Evolutionary conservation across 495 filamentous ascomycete genomes (phyloP).

Genomic region (Talaromyces proteolyticus): DNA sequence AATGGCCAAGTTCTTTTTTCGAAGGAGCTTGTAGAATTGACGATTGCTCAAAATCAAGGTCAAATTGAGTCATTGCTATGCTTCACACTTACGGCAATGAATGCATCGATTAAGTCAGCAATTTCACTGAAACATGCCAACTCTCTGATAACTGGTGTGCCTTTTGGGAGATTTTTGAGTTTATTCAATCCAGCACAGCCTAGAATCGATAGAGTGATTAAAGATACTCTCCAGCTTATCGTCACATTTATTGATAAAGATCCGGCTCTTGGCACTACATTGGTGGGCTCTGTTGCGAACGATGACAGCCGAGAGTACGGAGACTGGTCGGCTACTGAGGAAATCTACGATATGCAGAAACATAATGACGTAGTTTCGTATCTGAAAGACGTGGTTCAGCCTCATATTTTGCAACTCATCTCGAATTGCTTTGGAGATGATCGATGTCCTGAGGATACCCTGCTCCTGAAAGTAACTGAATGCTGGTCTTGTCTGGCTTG

Average conservation of each 20-base stretch:
- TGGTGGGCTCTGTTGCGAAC: constrained; percentile 17
- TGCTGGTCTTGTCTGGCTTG: constrained; percentile 55
- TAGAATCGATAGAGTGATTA: constrained; percentile 30
- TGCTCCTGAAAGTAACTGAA: constrained; percentile 50
- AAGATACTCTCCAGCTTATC: constrained; percentile 30
- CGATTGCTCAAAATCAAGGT: constrained; percentile 54
- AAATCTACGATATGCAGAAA: constrained; percentile 29
- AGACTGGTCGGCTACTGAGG: constrained; percentile 55
- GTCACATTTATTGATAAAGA: constrained; percentile 32
- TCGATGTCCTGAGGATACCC: constrained; percentile 45
- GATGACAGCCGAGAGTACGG: constrained; percentile 76
- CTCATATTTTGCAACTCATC: constrained; percentile 48
- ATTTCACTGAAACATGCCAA: constrained; percentile 27
- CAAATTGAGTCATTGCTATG: constrained; percentile 54
- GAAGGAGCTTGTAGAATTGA: constrained; percentile 44
- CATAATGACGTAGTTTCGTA: constrained; percentile 22
- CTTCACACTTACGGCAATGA: constrained; percentile 47
- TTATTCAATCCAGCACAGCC: constrained; percentile 30
- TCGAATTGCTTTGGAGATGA: constrained; percentile 69
- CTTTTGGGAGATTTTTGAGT: constrained; percentile 26
- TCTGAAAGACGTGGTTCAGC: constrained; percentile 40
- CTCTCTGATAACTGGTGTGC: constrained; percentile 26
- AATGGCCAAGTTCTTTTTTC: constrained; percentile 34
- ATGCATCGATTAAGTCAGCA: constrained; percentile 38
- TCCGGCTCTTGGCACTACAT: not conserved